Evolutionary conservation across 257 asterid genomes (phyloP), one percentile per base, ranked within the genome.

Genomic region (Gentiana macrophylla): DNA sequence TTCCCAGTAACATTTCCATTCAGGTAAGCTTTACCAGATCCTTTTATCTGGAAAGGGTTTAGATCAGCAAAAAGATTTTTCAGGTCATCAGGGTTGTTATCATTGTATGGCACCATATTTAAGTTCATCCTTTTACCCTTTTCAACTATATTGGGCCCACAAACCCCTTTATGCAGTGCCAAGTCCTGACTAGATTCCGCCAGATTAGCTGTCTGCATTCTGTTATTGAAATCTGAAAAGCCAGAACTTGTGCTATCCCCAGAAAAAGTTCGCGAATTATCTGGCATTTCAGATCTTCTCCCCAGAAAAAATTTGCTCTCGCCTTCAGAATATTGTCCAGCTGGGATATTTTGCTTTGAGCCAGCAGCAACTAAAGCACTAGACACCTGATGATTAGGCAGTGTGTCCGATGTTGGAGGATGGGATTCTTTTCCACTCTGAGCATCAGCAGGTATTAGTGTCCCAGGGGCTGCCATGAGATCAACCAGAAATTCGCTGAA

Each of bases 381-480:
- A 62, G 70, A 61, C 55, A 74, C 63, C 49, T 61, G 87, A 62
- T 66, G 53, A 55, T 62, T 67, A 37, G 92, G 77, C 76, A 77
- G 77, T 65, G 67, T 79, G 72, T 69, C 70, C 65, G 72, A 64
- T 52, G 78, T 75, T 13, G 91, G 70, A 78, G 60, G 71, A 56
- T 65, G 59, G 2, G 88, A 60, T 64, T 88, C 95, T 72, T 80
- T 83, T 35, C 86, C 77, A 73, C 84, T 73, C 65, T 79, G 63
- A 74, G 77, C 78, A 73, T 92, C 97, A 37, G 91, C 91, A 38
- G 99, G 99, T 65, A 92, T 79, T 63, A 88, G 85, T n/a, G 94
- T 77, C 62, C 99, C 99, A 37, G 99, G 99, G 57, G 89, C 95
- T 71, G 97, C 99, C 99, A 92, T 92, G 71, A 92, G 99, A 77